Percentiles rank a stretch among this genome's conserved stretches.
Evolutionary conservation across 345 rosid species (phyloP).

Genomic region (Raphanus raphanistrum): DNA sequence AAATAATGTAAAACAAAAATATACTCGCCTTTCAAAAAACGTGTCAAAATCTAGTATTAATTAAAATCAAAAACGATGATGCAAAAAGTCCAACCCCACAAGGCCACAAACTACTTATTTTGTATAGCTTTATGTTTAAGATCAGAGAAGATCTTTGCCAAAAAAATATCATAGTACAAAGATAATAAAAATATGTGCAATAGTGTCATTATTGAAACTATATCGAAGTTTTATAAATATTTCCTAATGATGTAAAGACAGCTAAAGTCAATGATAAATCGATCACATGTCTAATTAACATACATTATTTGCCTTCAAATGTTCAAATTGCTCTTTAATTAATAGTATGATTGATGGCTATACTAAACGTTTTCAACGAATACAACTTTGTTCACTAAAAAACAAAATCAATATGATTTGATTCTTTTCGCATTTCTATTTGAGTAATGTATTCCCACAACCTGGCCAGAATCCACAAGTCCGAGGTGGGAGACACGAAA

Average conservation of each 20-base stretch:
- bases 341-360: not conserved
- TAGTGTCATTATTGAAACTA: not conserved
- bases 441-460: not conserved
- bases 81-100: not conserved
- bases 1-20: too few relatives aligned
- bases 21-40: too few relatives aligned
- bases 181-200: not conserved
- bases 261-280: conserved; percentile 2
- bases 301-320: not conserved
- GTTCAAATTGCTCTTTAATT: not conserved
- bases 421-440: not conserved
- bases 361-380: not conserved
- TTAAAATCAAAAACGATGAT: not conserved
- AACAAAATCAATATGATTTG: not conserved
- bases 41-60: too few relatives aligned
- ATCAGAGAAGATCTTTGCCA: not conserved
- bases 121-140: not conserved
- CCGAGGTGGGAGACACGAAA: not conserved
- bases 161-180: not conserved
- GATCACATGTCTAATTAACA: not conserved
- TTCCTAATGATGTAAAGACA: not conserved
- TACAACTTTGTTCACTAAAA: not conserved
- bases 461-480: not conserved
- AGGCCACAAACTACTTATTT: not conserved
- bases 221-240: not conserved